Conservation (phyloP, 2,329 filamentous ascomycete species). For the Pseudogymnoascus sp. region DNA sequence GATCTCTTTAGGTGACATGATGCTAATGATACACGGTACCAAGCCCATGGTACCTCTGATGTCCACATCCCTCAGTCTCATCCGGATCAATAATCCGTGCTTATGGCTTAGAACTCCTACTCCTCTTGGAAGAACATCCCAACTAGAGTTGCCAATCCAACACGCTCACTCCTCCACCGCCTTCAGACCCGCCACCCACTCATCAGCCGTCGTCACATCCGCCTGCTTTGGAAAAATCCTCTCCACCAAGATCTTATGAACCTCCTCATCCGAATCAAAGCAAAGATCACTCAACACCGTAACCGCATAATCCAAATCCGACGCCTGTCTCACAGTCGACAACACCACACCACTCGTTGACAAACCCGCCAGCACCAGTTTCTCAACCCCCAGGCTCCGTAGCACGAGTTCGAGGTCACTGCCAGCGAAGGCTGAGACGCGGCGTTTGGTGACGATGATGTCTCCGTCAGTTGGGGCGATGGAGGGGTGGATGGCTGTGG, state of each 20-base stretch:
- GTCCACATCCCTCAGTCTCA: not conserved
- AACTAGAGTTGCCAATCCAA: not conserved
- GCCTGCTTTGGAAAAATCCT: constrained; percentile 30
- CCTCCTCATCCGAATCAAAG: constrained; percentile 28
- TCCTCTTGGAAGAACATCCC: constrained; percentile 98
- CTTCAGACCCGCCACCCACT: constrained; percentile 23
- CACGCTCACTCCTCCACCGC: not conserved
- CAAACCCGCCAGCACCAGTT: constrained; percentile 30
- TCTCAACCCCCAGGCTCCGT: constrained; percentile 23
- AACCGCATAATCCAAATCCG: constrained; percentile 31
- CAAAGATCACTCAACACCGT: constrained; percentile 32
- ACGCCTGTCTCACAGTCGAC: constrained; percentile 31
- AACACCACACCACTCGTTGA: constrained; percentile 32
- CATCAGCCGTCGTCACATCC: constrained; percentile 22
- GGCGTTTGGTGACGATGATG: constrained; percentile 29
- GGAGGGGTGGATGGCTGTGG: constrained; percentile 19
- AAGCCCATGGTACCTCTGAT: not conserved
- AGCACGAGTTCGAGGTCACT: constrained; percentile 32
- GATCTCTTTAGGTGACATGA: not conserved
- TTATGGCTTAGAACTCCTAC: constrained; percentile 70
- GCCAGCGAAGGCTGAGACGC: constrained; percentile 31
- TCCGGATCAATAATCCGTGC: not conserved
- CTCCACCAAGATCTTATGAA: constrained; percentile 29
- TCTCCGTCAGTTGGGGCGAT: constrained; percentile 22
- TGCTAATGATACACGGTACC: constrained; percentile 5